A percentile compares a stretch with the other conserved stretches of the same genome.
These are phyloP conservation scores for Chlamydomonas eustigma DNA, from an alignment of 139 green algal genomes.

Conservation along the genomic window DNA sequence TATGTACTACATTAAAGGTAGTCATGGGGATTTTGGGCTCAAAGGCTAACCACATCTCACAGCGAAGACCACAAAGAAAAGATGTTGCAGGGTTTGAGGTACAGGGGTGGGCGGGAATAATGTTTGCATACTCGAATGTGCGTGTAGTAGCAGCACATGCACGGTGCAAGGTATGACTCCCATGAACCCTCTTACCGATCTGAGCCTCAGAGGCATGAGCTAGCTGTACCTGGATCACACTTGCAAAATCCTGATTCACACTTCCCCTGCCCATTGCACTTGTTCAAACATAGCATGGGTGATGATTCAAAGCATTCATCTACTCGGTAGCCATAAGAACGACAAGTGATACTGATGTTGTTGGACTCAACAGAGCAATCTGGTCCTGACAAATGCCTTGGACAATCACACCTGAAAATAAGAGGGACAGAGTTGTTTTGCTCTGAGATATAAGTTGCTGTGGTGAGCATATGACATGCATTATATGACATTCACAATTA, in stretches of 20 bases:
- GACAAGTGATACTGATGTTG: conserved; percentile 5
- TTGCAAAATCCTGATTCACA: conserved; percentile 32
- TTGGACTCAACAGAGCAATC: conserved; percentile 7
- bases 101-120: no score
- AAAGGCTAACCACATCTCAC: no score
- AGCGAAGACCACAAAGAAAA: no score
- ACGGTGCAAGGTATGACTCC: no score
- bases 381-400: conserved; percentile 16
- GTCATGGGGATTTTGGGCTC: background rate
- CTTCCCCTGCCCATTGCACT: conserved; percentile 22
- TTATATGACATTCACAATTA: background rate
- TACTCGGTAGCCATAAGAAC: conserved; percentile 14
- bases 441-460: no score
- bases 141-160: no score
- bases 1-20: background rate
- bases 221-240: conserved; percentile 29
- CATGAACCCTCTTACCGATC: background rate
- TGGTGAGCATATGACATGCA: background rate
- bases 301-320: conserved; percentile 14
- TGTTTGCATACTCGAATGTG: no score
- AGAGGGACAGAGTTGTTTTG: background rate
- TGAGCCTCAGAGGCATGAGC: no score
- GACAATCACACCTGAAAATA: conserved; percentile 33
- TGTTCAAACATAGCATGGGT: conserved; percentile 24
- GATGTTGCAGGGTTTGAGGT: no score